phyloP scores from a whole-genome alignment of 257 asterid genomes.

The Fraxinus cuspidata region DNA sequence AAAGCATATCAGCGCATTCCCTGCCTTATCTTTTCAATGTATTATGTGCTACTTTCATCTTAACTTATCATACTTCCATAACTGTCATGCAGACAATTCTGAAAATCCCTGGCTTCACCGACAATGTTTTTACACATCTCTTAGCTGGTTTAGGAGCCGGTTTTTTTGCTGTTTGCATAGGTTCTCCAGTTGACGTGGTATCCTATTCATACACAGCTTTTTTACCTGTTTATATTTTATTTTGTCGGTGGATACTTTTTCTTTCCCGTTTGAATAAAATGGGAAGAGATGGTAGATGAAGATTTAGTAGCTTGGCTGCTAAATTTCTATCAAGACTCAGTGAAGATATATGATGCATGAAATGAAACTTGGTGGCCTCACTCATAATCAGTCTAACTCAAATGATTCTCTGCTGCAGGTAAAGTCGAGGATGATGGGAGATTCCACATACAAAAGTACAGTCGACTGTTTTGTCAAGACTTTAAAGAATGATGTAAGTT shows the following conservation, averaged over 20 bases:
- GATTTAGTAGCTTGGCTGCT: neutral
- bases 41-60: slow-evolving; percentile 21
- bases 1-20: neutral
- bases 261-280: neutral
- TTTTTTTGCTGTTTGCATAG: slow-evolving; percentile 93
- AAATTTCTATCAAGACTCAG: slow-evolving; percentile 6
- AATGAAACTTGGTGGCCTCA: neutral
- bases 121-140: slow-evolving; percentile 84
- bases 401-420: slow-evolving; percentile 54
- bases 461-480: slow-evolving; percentile 94
- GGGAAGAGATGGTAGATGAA: neutral
- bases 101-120: slow-evolving; percentile 95
- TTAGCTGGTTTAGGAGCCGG: slow-evolving; percentile 97
- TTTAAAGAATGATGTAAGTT: slow-evolving; percentile 85
- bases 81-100: slow-evolving; percentile 62
- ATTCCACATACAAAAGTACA: slow-evolving; percentile 79
- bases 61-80: slow-evolving; percentile 15
- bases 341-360: neutral
- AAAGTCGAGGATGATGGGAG: slow-evolving; percentile 99
- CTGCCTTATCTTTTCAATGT: neutral
- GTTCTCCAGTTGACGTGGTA: slow-evolving; percentile 99
- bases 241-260: neutral
- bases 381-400: slow-evolving; percentile 24
- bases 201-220: slow-evolving; percentile 8
- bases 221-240: neutral